phyloP scores from a whole-genome alignment of 75 land plant genomes.

The Cunninghamia lanceolata region DNA sequence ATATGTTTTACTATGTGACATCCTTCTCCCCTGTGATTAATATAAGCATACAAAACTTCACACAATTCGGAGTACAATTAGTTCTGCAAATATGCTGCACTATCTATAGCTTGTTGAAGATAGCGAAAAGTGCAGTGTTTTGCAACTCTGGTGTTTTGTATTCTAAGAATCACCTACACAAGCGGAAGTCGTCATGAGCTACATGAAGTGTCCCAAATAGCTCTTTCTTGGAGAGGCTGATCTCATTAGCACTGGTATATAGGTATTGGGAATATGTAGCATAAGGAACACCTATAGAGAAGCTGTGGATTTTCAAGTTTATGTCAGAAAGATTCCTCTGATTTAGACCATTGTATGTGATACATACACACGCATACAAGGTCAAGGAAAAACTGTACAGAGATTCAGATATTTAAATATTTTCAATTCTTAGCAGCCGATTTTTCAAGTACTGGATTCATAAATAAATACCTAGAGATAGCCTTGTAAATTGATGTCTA shows the following conservation, averaged over 20 bases:
- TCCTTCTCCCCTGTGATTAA: neutral
- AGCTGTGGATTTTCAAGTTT: too few species aligned
- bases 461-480: neutral
- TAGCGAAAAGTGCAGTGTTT: neutral
- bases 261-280: neutral
- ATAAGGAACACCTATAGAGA: too few species aligned
- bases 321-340: too few species aligned
- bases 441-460: neutral
- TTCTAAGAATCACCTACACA: neutral
- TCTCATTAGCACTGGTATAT: neutral
- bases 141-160: neutral
- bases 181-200: neutral
- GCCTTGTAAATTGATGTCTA: conserved; percentile 1
- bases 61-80: neutral
- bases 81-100: neutral
- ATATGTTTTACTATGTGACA: neutral
- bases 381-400: too few species aligned
- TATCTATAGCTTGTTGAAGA: neutral
- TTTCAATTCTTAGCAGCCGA: neutral
- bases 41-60: neutral
- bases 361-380: neutral
- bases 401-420: neutral
- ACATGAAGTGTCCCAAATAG: neutral
- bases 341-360: too few species aligned
- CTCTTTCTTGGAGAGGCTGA: neutral